Evolutionary conservation across 768 basidiomycete genomes (phyloP).

Genomic region (Strobilomyces dryophilus): DNA sequence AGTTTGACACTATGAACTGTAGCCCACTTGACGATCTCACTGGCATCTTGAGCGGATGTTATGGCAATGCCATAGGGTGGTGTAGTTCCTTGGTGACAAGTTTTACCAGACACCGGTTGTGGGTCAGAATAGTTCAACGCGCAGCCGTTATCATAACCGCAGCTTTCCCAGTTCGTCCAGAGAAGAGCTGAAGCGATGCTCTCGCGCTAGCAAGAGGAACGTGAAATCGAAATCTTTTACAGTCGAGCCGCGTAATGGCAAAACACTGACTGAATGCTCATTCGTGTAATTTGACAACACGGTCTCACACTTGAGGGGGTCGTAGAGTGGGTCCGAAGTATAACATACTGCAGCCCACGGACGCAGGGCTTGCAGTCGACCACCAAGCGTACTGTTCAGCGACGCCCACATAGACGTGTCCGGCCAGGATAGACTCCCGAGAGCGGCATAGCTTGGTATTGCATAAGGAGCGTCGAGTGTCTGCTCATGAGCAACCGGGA

Average conservation of each 20-base stretch:
- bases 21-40: constrained; percentile 16
- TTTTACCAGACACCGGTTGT: constrained; percentile 7
- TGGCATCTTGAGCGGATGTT: constrained; percentile 14
- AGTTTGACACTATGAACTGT: constrained; percentile 10
- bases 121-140: constrained; percentile 18
- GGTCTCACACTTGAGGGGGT: neutral
- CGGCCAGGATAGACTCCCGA: neutral
- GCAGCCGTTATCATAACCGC: constrained; percentile 13
- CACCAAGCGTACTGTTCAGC: neutral
- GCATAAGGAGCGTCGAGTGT: neutral
- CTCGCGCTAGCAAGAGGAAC: constrained; percentile 9
- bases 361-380: neutral
- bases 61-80: constrained; percentile 18
- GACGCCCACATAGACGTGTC: neutral
- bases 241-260: neutral
- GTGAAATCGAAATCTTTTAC: too few species aligned
- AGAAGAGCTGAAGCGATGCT: constrained; percentile 12
- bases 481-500: neutral
- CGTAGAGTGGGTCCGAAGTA: neutral
- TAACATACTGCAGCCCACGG: neutral
- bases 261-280: neutral
- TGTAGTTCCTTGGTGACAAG: constrained; percentile 11
- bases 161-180: constrained; percentile 21
- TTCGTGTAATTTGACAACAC: neutral
- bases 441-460: neutral